These are phyloP conservation scores for Cladosporium sp. DNA, from an alignment of 2,329 filamentous ascomycete species.

Conservation along the genomic window DNA sequence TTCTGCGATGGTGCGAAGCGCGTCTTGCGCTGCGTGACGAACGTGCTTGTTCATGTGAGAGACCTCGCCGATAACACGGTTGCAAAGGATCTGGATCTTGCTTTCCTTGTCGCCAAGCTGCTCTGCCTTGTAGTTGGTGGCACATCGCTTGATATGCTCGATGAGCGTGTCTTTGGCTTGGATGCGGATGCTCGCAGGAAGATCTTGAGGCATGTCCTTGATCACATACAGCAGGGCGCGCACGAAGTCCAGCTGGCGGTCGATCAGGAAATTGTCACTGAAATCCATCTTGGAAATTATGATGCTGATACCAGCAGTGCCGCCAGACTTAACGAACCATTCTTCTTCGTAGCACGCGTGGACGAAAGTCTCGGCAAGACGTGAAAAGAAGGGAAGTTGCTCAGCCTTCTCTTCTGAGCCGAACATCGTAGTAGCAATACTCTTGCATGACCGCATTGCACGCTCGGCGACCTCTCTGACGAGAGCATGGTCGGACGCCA, in stretches of 20 bases:
- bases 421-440: slow-evolving; percentile 72
- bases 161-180: slow-evolving; percentile 75
- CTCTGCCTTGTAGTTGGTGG: slow-evolving; percentile 76
- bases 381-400: slow-evolving; percentile 76
- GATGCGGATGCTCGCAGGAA: slow-evolving; percentile 82
- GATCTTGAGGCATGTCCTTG: slow-evolving; percentile 93
- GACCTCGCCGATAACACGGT: slow-evolving; percentile 80
- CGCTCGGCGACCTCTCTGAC: slow-evolving; percentile 80
- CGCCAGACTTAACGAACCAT: slow-evolving; percentile 97
- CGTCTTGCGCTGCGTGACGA: slow-evolving; percentile 76
- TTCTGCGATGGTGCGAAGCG: slow-evolving; percentile 75
- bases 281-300: slow-evolving; percentile 80
- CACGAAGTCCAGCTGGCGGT: slow-evolving; percentile 81
- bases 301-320: slow-evolving; percentile 83
- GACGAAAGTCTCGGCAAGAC: slow-evolving; percentile 78
- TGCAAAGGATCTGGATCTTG: slow-evolving; percentile 71
- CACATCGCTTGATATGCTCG: slow-evolving; percentile 70
- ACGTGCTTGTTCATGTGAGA: slow-evolving; percentile 96
- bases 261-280: slow-evolving; percentile 75
- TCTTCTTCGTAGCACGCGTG: slow-evolving; percentile 97
- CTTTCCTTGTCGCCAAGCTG: slow-evolving; percentile 66
- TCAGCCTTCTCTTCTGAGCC: slow-evolving; percentile 68
- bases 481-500: slow-evolving; percentile 76
- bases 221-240: slow-evolving; percentile 93
- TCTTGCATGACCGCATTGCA: slow-evolving; percentile 73